Percentiles rank a stretch among this genome's conserved stretches.
Conservation (phyloP, 2,329 filamentous ascomycete genomes). For the Fusarium ramigenum region DNA sequence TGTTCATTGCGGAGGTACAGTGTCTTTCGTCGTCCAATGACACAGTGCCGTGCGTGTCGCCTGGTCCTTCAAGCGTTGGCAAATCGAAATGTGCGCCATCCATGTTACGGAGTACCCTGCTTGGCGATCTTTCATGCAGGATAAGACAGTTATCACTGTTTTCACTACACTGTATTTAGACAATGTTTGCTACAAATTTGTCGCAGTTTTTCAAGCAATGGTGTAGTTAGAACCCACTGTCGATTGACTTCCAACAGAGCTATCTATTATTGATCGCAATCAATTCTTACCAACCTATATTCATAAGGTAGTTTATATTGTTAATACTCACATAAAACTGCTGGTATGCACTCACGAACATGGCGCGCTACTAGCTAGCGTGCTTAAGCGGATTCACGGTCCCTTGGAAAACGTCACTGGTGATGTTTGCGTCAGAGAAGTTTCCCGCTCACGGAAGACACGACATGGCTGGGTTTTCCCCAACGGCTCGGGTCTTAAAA, state of each 20-base stretch:
- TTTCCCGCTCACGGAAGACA: background rate
- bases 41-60: slow-evolving; percentile 6
- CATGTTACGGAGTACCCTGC: background rate
- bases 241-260: background rate
- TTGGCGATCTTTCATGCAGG: background rate
- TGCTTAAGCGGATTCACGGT: background rate
- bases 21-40: background rate
- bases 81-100: background rate
- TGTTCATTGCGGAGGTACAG: background rate
- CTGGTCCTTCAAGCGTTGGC: background rate
- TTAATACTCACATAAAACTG: background rate
- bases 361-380: slow-evolving; percentile 11
- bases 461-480: background rate
- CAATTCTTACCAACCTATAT: background rate
- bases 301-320: too few relatives aligned
- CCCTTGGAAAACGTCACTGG: slow-evolving; percentile 26
- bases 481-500: slow-evolving; percentile 19
- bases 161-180: slow-evolving; percentile 14
- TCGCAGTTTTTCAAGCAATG: background rate
- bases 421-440: slow-evolving; percentile 29
- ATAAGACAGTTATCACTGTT: slow-evolving; percentile 6
- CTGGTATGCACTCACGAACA: slow-evolving; percentile 19
- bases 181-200: slow-evolving; percentile 9
- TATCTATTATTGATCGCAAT: background rate
- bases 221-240: background rate